A percentile compares a stretch with the other conserved stretches of the same genome.
phyloP scores from a whole-genome alignment of 2,329 filamentous ascomycete genomes.

The Diaporthe aspalathi region DNA sequence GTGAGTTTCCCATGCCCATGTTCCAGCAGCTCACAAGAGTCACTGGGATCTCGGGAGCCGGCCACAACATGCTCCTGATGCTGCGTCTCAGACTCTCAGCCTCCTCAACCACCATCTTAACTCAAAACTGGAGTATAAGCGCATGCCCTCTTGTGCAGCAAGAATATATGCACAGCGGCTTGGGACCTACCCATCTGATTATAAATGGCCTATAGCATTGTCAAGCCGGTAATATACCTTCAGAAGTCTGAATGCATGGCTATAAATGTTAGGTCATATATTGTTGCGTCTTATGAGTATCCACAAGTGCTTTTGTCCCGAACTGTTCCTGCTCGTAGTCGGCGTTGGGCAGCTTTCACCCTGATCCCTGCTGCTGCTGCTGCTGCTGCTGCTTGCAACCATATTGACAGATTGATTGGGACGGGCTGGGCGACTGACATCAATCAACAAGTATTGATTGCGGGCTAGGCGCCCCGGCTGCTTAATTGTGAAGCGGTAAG shows the following conservation, averaged over 20 bases:
- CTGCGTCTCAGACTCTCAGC: not conserved
- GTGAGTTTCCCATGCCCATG: not conserved
- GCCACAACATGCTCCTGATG: slow-evolving; percentile 5
- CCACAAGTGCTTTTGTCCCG: not conserved
- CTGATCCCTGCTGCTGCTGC: too few relatives aligned
- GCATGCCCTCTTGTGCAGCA: not conserved
- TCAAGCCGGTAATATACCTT: not conserved
- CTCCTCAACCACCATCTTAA: not conserved
- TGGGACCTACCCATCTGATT: not conserved
- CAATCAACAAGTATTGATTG: too few relatives aligned
- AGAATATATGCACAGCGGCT: not conserved
- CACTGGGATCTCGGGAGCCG: not conserved
- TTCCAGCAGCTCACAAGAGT: not conserved
- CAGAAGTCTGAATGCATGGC: not conserved
- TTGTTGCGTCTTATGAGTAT: not conserved
- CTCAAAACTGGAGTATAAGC: not conserved
- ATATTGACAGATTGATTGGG: too few relatives aligned
- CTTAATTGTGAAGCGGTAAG: too few relatives aligned
- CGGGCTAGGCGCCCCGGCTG: too few relatives aligned
- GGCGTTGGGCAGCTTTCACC: too few relatives aligned
- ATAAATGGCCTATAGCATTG: not conserved
- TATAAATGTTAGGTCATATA: slow-evolving; percentile 7
- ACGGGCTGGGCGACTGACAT: too few relatives aligned
- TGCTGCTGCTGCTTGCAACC: too few relatives aligned
- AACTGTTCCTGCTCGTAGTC: too few relatives aligned